Base-by-base conservation (phyloP, 352 stramenopile species). In the Pythium dissotocum region DNA sequence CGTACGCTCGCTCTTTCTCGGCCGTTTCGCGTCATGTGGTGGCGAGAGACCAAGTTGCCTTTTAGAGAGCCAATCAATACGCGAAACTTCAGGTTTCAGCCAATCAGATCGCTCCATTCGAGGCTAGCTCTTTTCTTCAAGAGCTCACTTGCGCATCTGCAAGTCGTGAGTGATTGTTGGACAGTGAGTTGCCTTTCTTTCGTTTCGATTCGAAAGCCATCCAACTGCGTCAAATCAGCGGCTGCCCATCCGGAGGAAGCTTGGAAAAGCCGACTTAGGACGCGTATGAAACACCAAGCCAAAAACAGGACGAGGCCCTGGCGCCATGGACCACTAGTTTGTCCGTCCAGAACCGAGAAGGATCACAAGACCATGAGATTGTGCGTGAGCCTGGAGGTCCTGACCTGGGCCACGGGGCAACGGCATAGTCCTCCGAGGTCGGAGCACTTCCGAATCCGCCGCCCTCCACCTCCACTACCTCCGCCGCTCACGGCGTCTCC, bases 51-150 rank as follows among this genome's bases (percentile, higher is more conserved):
- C 16, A 46, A 44, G 53, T 59, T 59, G 53, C 53, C 53, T 59
- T 59, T 59, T 21, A 10, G n/a, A 13, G 12, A 65, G 48, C 59
- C 59, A 65, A 65, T 65, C 59, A 65, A 14, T 8, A 46, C 9
- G 38, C 13, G 13, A n/a, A 46, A 9, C 38, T 7, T 7, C 38
- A n/a, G 28, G 14, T 42, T 63, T 55, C 30, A 54, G 24, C 57
- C 57, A 63, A 63, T 63, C 26, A 35, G 6, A 54, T 8, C 18
- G 14, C 42, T 13, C 18, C 30, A 46, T 14, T 33, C 2, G 28
- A 14, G 21, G 30, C 21, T 24, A 36, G n/a, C 46, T 13, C 58
- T 44, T 28, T n/a, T 57, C 56, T 51, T 51, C 42, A 51, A 51
- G 42, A 26, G 42, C 42, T 51, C 42, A 38, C 33, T 38, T 18